Conservation (phyloP, 352 stramenopile genomes). For the Pythium sukuiense region DNA sequence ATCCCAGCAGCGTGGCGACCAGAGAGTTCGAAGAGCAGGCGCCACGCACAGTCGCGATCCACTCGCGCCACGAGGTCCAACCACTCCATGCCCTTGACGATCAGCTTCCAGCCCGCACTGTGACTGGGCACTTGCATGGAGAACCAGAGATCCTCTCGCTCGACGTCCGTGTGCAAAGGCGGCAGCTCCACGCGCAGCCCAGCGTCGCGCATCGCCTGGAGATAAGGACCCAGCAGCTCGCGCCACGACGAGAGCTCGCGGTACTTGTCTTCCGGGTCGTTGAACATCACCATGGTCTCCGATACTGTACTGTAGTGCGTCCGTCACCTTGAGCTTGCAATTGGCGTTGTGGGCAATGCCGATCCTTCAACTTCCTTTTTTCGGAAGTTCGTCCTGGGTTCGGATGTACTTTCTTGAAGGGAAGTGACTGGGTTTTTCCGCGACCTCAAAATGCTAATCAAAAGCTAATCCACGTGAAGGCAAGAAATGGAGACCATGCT, state of each 20-base stretch:
- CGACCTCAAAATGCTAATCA: no score
- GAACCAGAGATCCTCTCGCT: conserved; percentile 10
- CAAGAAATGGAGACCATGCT: no score
- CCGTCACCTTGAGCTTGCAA: no score
- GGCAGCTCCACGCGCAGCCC: background rate
- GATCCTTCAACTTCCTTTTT: background rate
- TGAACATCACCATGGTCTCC: background rate
- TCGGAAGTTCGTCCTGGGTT: background rate
- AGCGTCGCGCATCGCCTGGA: conserved; percentile 12
- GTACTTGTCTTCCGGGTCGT: background rate
- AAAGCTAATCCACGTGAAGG: no score
- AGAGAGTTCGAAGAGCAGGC: conserved; percentile 10
- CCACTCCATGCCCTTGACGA: conserved; percentile 18
- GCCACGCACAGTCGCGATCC: conserved; percentile 12
- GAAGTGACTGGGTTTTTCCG: background rate
- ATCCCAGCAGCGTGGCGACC: background rate
- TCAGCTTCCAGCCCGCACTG: conserved; percentile 6
- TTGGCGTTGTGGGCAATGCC: no score
- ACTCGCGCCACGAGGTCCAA: conserved; percentile 18
- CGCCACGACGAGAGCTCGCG: conserved; percentile 1
- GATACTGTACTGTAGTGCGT: no score
- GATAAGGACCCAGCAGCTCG: conserved; percentile 15
- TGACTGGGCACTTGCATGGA: background rate
- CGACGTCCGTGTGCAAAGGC: conserved; percentile 11
- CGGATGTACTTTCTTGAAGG: background rate